Base-by-base conservation (phyloP, 2,329 filamentous ascomycete species). In the Sarocladium kiliense region DNA sequence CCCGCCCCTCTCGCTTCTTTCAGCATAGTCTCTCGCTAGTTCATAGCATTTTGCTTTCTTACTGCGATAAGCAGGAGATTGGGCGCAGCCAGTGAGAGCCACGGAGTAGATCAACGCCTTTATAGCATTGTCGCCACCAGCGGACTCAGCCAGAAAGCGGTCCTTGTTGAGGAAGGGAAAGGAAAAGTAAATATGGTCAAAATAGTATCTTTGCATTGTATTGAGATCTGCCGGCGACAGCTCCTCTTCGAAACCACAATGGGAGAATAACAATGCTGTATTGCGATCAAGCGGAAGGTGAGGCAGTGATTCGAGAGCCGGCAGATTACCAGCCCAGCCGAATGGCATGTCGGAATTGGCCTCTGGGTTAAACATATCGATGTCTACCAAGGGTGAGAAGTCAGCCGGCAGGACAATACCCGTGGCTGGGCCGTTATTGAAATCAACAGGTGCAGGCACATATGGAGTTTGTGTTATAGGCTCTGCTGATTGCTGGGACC, bases 101-200 rank as follows among this genome's bases (percentile, higher is more conserved):
- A 58, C 34, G 30, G 54, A 54, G 30, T 58, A 54, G 16, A 49
- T 25, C 14, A 58, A 36, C 7, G 54, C 54, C n/a, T 36, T 44
- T 9, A 58, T 23, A 25, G 54, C 50, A 27, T 49, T 30, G 26
- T 49, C 19, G 23, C 50, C 10, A 14, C n/a, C 16, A n/a, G 30
- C 3, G 9, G 41, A 56, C 25, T 54, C 55, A n/a, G 55, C 39
- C 19, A 14, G 16, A 18, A 56, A 56, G 12, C 55, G 55, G 45
- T 54, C 53, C 61, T 54, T 44, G 36, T 54, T 34, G 30, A 55
- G 18, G 42, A 54, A 57, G 10, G 55, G 55, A 27, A 57, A 54
- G 7, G 53, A 54, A 32, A 54, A 50, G 44, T 57, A 55, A n/a
- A 50, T 27, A n/a, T 21, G 26, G 7, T 54, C 41, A 32, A 56